Base-by-base conservation (phyloP, 768 basidiomycete species). In the Boletus coccyginus region DNA sequence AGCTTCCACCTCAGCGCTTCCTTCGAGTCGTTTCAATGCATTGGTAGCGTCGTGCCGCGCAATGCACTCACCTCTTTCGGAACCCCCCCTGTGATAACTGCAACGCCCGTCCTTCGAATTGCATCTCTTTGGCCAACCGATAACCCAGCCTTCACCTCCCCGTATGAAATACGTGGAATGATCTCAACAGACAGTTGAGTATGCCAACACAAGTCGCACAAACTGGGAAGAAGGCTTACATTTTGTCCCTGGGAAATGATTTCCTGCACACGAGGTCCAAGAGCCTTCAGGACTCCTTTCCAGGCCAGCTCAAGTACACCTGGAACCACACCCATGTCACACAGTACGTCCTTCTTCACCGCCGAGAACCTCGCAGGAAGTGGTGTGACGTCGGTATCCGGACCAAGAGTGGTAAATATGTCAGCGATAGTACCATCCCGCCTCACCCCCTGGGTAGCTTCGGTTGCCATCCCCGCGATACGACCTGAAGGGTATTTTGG, bases 1-100 rank as follows among this genome's bases (percentile, higher is more conserved):
- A 67, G 64, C 58, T 87, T 86, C 86, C 87, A 89, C 0, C 52
- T 59, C 2, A 85, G 61, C 0, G 84, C 88, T 72, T 86, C 80
- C 79, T 87, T 56, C 14, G 13, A 14, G 7, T n/a, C 5, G 17
- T 46, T 42, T 17, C 24, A 13, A 33, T 42, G 9, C 33, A 24
- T 27, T 10, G 19, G 33, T 29, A 47, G 45, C 19, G 9, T n/a
- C 27, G 7, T 29, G 13, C 27, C 27, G 14, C 7, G 17, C 36
- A 61, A 62, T 46, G 66, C 51, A 56, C 73, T 61, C 3, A 82
- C 82, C 58, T 84, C 75, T 52, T 79, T 70, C 0, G 80, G 74
- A 1, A 91, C 77, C 2, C 78, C 87, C 6, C 81, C 82, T 44
- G 76, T 77, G 11, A 90, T 72, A 36, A 89, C 72, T 10, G 85